Evolutionary conservation across 805 yeast species (phyloP).

Genomic region (Wickerhamomyces sydowiorum): DNA sequence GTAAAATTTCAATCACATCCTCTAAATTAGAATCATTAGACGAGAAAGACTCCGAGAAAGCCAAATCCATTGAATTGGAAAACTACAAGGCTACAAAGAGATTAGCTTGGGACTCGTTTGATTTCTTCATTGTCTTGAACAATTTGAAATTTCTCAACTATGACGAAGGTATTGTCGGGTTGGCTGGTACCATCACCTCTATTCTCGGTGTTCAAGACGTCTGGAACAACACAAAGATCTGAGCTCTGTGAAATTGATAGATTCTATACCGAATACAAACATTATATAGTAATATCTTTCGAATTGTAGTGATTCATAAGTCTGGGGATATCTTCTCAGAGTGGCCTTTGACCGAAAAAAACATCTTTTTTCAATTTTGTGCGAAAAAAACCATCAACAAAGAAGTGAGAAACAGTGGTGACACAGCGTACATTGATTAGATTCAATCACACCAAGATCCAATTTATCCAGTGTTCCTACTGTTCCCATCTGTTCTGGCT

Average conservation of each 20-base stretch:
- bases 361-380: too few species aligned
- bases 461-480: background rate
- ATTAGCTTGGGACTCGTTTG: slow-evolving; percentile 72
- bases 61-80: slow-evolving; percentile 36
- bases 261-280: too few species aligned
- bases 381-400: background rate
- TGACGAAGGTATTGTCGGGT: slow-evolving; percentile 76
- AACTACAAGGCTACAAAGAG: slow-evolving; percentile 49
- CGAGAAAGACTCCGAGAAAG: slow-evolving; percentile 34
- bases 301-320: too few species aligned
- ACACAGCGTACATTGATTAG: background rate
- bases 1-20: slow-evolving; percentile 43
- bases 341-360: too few species aligned
- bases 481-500: too few species aligned
- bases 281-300: too few species aligned
- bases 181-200: slow-evolving; percentile 82
- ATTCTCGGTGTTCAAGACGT: slow-evolving; percentile 68
- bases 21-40: slow-evolving; percentile 13
- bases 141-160: slow-evolving; percentile 52
- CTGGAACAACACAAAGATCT: slow-evolving; percentile 46
- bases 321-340: too few species aligned
- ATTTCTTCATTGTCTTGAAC: slow-evolving; percentile 69
- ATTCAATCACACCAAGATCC: background rate
- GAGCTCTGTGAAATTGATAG: background rate
- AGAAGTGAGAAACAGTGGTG: background rate